Evolutionary conservation across 2,329 filamentous ascomycete species (phyloP).

Genomic region (Pochonia chlamydosporia): DNA sequence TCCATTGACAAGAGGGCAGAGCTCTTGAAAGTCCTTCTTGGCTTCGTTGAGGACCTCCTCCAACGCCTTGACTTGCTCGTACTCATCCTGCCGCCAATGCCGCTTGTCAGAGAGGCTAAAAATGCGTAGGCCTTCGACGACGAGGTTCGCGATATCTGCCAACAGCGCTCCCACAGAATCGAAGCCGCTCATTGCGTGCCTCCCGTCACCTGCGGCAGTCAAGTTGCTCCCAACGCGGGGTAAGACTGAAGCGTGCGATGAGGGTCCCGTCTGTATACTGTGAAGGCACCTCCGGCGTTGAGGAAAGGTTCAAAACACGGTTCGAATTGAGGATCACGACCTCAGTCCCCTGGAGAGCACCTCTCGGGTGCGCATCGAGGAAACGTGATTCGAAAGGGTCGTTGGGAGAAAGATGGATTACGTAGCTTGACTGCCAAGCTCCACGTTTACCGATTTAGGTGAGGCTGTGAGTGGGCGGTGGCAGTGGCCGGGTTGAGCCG

Average conservation of each 20-base stretch:
- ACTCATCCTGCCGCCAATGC: slow-evolving; percentile 53
- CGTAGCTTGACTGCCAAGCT: not conserved
- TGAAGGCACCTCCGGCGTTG: slow-evolving; percentile 2
- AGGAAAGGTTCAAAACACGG: not conserved
- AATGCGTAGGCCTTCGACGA: slow-evolving; percentile 48
- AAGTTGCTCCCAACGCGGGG: not conserved
- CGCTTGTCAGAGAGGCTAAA: slow-evolving; percentile 52
- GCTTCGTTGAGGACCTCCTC: slow-evolving; percentile 53
- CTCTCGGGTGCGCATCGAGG: slow-evolving; percentile 3
- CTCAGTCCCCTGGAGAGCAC: not conserved
- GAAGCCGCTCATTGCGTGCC: slow-evolving; percentile 29
- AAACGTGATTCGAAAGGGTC: not conserved
- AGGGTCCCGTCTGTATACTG: not conserved
- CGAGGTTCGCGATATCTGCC: slow-evolving; percentile 48
- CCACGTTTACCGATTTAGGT: not conserved
- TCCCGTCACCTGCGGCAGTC: not conserved
- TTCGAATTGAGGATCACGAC: not conserved
- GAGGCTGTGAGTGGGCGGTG: not conserved
- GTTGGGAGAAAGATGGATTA: not conserved
- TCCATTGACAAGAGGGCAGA: slow-evolving; percentile 49
- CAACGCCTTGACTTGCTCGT: slow-evolving; percentile 51
- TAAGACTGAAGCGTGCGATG: not conserved
- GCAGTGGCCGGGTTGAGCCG: not conserved
- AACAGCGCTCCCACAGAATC: slow-evolving; percentile 54
- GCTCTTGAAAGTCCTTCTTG: slow-evolving; percentile 54